Base-by-base conservation (phyloP, 495 filamentous ascomycete genomes). In the Thermochaetoides thermophila region DNA sequence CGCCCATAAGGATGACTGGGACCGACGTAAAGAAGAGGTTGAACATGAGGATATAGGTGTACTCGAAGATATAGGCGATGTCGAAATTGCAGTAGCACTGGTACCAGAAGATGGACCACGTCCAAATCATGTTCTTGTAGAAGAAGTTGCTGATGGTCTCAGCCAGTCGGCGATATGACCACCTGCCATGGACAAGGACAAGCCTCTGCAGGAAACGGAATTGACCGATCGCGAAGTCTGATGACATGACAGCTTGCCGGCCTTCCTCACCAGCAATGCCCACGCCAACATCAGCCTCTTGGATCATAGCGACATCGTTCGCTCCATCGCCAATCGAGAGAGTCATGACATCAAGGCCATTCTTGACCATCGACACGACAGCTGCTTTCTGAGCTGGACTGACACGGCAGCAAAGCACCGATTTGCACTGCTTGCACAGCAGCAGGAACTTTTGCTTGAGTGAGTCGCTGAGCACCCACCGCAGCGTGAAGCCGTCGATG, bases 51-150 rank as follows among this genome's bases (percentile, higher is more conserved):
- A 96, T 89, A 58, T 96, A 99, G 14, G 84, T 92, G 60, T 94
- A 95, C 48, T 99, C 91, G 61, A 87, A 92, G 32, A 94, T 75
- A 56, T 96, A 96, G 16, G 84, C 80, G 45, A 84, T 79, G 59
- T 99, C 91, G 52, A 89, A 95, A 55, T 89, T 78, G 68, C 80
- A 83, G 60, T 79, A 96, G 35, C 89, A 78, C 55, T 89, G 86
- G 60, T 82, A 99, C 91, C 89, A 99, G 67, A 96, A 92, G 34
- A 99, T 78, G 16, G 84, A 73, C 47, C 95, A 84, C 11, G 85
- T 94, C 91, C 91, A 99, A 31, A 96, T 78, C 60, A 99, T 77
- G 60, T 95, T 96, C 81, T 99, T 99, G 71, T 99, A 99, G 65
- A 99, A 99, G 70, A 99, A 99, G 52, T 99, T 99, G 48, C 85